Base-by-base conservation (phyloP, 2,329 filamentous ascomycete species). In the Xylariaceae sp. region DNA sequence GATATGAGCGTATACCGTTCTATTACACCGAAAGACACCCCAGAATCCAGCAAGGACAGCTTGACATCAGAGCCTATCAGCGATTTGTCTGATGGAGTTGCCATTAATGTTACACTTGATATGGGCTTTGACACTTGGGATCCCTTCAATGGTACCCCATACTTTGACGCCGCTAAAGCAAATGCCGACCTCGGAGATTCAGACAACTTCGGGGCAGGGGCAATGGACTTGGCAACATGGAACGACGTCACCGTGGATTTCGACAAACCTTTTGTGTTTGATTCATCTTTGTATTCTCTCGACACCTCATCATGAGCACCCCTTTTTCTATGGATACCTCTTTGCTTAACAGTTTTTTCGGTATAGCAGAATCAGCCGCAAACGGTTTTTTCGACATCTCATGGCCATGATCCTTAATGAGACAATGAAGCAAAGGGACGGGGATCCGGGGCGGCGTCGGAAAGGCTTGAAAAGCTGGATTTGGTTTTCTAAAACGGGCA, bases 21-120 rank as follows among this genome's bases (percentile, higher is more conserved):
- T 1, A 65, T 76, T 45, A 80, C 80, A 20, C 79, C 80, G 1
- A 80, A 82, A 48, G 79, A 83, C 57, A 84, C 81, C 6, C 81
- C 80, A 0, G 80, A 83, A 53, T 83, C 80, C 2, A 78, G 71
- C 62, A 81, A 82, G 60, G 79, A 83, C 45, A 75, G 74, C 53
- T 74, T 76, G 4, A 62, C 68, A 7, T 82, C 80, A 33, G 80
- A 83, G 55, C 76, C 78, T 8, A 82, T 75, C 49, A 83, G 79
- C 56, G 80, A 84, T 53, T 75, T 83, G 16, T 74, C 77, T 3
- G 80, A 83, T 45, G 70, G 69, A 5, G 69, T 73, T 3, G 61
- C 66, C 14, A 66, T 81, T 12, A 79, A 82, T 35, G 73, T 82
- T 21, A 54, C 54, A 2, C 38, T 65, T 3, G 58, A 65, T 37